Percentiles rank a stretch among this genome's conserved stretches.
phyloP scores from a whole-genome alignment of 768 basidiomycete genomes.

The Cystoderma amianthinum region DNA sequence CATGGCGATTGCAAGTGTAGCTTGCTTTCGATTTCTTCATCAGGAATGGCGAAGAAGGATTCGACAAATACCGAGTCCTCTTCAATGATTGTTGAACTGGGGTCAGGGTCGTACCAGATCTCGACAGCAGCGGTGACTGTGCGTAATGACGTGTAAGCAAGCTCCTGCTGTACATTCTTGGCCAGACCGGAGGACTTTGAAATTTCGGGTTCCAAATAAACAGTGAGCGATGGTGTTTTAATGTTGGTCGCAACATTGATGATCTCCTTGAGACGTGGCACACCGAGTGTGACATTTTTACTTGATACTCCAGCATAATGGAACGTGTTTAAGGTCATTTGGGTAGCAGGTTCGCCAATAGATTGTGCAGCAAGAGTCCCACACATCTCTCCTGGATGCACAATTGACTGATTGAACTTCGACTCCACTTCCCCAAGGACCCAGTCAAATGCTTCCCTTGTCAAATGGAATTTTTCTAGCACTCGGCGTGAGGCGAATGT shows the following conservation, averaged over 20 bases:
- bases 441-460: slow-evolving; percentile 96
- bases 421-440: slow-evolving; percentile 92
- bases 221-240: slow-evolving; percentile 95
- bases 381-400: slow-evolving; percentile 97
- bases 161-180: slow-evolving; percentile 87
- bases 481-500: slow-evolving; percentile 85
- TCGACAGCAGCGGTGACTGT: slow-evolving; percentile 94
- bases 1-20: slow-evolving; percentile 92
- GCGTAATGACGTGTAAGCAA: slow-evolving; percentile 89
- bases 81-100: slow-evolving; percentile 88
- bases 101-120: slow-evolving; percentile 97
- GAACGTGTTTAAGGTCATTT: slow-evolving; percentile 99
- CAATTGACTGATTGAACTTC: slow-evolving; percentile 91
- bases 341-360: slow-evolving; percentile 98
- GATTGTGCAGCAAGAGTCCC: slow-evolving; percentile 97
- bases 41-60: slow-evolving; percentile 98
- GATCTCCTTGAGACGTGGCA: slow-evolving; percentile 97
- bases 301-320: slow-evolving; percentile 99
- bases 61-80: slow-evolving; percentile 95
- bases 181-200: slow-evolving; percentile 56
- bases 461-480: slow-evolving; percentile 82
- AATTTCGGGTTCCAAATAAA: slow-evolving; percentile 75
- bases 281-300: slow-evolving; percentile 99
- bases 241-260: slow-evolving; percentile 99
- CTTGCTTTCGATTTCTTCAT: slow-evolving; percentile 90